phyloP scores from a whole-genome alignment of 192 early-diverging fungal species.

The Allomyces macrogynus region DNA sequence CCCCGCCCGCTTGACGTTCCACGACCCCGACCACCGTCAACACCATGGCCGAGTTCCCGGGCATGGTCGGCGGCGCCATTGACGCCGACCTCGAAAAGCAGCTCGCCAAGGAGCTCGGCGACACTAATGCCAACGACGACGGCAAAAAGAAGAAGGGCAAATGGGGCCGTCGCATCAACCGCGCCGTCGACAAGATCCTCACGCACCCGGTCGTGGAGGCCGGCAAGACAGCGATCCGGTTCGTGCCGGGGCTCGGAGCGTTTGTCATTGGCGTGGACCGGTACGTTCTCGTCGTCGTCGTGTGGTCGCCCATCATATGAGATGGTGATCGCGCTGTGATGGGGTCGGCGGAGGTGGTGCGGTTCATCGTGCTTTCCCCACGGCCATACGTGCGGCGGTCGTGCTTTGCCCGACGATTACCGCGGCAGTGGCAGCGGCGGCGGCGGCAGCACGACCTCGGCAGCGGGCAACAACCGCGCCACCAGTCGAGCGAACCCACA shows the following conservation, averaged over 20 bases:
- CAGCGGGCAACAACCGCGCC: too few relatives aligned
- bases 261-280: background rate
- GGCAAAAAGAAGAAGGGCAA: background rate
- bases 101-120: background rate
- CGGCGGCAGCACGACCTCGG: too few relatives aligned
- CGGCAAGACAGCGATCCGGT: background rate
- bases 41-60: background rate
- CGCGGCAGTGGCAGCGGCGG: too few relatives aligned
- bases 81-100: background rate
- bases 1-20: background rate
- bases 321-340: too few relatives aligned
- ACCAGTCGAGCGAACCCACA: too few relatives aligned
- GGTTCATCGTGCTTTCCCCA: too few relatives aligned
- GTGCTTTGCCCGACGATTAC: too few relatives aligned
- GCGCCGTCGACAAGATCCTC: background rate
- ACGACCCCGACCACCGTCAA: background rate
- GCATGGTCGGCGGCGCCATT: background rate
- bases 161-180: background rate
- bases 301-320: too few relatives aligned
- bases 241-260: background rate
- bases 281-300: too few relatives aligned
- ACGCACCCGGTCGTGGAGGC: background rate
- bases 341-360: too few relatives aligned
- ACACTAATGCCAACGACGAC: background rate
- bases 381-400: too few relatives aligned